A percentile compares a stretch with the other conserved stretches of the same genome.
Evolutionary conservation across 2,329 filamentous ascomycete genomes (phyloP).

Genomic region (Pseudogymnoascus pannorum): DNA sequence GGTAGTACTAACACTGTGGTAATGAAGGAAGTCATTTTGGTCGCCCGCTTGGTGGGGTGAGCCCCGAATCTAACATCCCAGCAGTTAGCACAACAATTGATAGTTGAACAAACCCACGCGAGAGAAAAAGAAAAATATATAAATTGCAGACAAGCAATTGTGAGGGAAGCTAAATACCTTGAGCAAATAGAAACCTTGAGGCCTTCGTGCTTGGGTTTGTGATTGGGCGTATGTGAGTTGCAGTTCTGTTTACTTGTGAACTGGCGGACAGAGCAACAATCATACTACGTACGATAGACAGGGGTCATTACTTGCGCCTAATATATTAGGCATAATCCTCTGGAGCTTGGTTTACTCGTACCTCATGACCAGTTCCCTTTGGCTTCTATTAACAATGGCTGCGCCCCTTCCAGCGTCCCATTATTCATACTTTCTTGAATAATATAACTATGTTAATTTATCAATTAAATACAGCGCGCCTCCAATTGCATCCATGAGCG

Average conservation of each 20-base stretch:
- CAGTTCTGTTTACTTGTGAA: constrained; percentile 9
- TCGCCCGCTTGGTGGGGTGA: constrained; percentile 9
- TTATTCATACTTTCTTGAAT: not conserved
- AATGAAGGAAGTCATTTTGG: constrained; percentile 67
- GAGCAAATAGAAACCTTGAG: not conserved
- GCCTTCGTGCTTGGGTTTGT: not conserved
- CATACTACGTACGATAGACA: constrained; percentile 5
- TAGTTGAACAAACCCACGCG: not conserved
- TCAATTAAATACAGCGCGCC: constrained; percentile 6
- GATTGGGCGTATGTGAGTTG: not conserved
- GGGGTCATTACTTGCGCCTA: not conserved
- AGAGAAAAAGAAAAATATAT: not conserved
- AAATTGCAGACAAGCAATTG: not conserved
- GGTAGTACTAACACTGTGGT: constrained; percentile 65
- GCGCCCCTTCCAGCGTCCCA: not conserved
- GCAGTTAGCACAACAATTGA: constrained; percentile 23
- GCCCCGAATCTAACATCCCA: constrained; percentile 19
- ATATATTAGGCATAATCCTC: not conserved
- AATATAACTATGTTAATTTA: constrained; percentile 9
- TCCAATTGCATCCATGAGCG: constrained; percentile 26
- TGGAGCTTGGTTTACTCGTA: not conserved
- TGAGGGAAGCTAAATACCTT: not conserved
- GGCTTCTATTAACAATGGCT: not conserved
- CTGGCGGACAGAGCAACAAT: not conserved
- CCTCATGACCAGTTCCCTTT: not conserved